Evolutionary conservation across 106 monocot genomes (phyloP).

Genomic region (Dioscorea dumetorum): DNA sequence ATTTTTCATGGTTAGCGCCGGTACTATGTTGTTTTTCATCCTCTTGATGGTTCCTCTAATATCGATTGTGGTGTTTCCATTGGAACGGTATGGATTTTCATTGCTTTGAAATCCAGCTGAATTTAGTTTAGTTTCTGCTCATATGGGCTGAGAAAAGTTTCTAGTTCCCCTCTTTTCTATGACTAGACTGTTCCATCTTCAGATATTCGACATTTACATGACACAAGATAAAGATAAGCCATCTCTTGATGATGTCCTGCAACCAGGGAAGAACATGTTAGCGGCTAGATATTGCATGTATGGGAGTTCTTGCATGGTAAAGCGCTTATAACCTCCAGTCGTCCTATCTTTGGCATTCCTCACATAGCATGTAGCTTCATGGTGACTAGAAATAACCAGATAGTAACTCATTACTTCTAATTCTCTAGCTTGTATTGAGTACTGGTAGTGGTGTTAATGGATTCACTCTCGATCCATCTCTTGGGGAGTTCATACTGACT

Average conservation of each 20-base stretch:
- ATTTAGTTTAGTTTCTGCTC: no score
- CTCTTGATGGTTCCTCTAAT: slow-evolving; percentile 95
- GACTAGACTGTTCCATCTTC: not conserved
- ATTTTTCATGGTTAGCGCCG: slow-evolving; percentile 29
- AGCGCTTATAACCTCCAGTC: not conserved
- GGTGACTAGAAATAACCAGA: no score
- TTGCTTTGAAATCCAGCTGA: no score
- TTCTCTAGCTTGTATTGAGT: no score
- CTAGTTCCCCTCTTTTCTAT: no score
- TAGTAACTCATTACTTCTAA: no score
- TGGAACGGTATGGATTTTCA: no score
- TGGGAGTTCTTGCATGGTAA: slow-evolving; percentile 96
- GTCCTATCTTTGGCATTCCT: not conserved
- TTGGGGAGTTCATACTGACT: no score
- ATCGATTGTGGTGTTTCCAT: no score
- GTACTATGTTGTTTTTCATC: slow-evolving; percentile 96
- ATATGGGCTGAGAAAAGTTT: no score
- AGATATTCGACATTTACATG: slow-evolving; percentile 97
- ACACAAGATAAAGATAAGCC: no score
- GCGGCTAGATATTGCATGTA: slow-evolving; percentile 99
- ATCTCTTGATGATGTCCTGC: slow-evolving; percentile 76
- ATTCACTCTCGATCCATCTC: slow-evolving; percentile 97
- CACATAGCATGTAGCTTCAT: no score
- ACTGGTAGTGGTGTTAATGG: slow-evolving; percentile 99
- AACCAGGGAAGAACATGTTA: slow-evolving; percentile 81